Percentiles rank a stretch among this genome's conserved stretches.
Evolutionary conservation across 768 basidiomycete species (phyloP).

Genomic region (Tulasnella calospora): DNA sequence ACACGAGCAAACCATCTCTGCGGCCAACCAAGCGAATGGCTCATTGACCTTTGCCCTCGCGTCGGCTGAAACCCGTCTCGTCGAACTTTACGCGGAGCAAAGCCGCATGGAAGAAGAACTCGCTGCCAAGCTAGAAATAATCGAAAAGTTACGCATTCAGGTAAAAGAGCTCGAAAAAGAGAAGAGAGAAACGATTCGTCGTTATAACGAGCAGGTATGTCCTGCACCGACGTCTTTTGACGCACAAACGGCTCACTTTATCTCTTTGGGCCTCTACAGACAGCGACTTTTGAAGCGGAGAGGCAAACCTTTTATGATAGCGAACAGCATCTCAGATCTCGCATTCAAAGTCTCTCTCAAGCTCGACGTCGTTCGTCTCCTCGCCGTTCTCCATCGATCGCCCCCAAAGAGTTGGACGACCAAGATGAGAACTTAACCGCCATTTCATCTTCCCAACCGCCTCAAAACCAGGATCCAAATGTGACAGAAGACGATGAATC

Average conservation of each 20-base stretch:
- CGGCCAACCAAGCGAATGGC: constrained; percentile 59
- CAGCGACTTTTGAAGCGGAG: constrained; percentile 84
- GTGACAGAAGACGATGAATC: constrained; percentile 42
- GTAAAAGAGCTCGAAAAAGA: constrained; percentile 85
- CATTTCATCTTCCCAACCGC: background rate
- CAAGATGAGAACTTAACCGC: constrained; percentile 20
- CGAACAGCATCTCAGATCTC: constrained; percentile 87
- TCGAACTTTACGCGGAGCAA: constrained; percentile 78
- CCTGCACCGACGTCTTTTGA: background rate
- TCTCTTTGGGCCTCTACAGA: constrained; percentile 43
- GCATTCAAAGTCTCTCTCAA: constrained; percentile 73
- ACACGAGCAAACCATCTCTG: constrained; percentile 64
- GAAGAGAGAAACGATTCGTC: constrained; percentile 71
- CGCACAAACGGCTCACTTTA: background rate
- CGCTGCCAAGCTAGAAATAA: constrained; percentile 72
- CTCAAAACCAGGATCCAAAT: background rate
- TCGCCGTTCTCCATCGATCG: constrained; percentile 19
- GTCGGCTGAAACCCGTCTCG: constrained; percentile 64
- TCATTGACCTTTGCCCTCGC: constrained; percentile 59
- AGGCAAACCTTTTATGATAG: constrained; percentile 90
- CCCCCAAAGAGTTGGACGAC: constrained; percentile 3
- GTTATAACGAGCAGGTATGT: constrained; percentile 83
- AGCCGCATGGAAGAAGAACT: constrained; percentile 75
- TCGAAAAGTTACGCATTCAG: constrained; percentile 74
- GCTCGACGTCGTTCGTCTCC: constrained; percentile 46